phyloP scores from a whole-genome alignment of 169 alveolate species.

The Plasmodium chabaudi region DNA sequence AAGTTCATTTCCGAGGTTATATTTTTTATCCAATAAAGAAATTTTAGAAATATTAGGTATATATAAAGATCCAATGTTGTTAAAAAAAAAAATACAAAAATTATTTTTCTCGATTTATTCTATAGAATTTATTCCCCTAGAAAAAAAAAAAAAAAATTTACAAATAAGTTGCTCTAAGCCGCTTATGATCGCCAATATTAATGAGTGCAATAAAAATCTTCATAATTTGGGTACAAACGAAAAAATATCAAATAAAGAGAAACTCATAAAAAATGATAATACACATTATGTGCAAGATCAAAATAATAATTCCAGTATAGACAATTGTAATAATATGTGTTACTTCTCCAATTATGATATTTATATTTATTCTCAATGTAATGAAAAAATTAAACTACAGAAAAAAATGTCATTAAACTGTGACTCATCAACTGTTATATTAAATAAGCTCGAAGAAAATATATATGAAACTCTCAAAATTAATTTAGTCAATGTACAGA shows the following conservation, averaged over 20 bases:
- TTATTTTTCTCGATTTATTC: slow-evolving; percentile 93
- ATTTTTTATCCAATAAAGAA: slow-evolving; percentile 95
- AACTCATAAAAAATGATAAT: not conserved
- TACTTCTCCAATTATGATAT: slow-evolving; percentile 36
- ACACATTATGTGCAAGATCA: not conserved
- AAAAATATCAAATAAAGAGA: slow-evolving; percentile 11
- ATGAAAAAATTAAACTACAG: slow-evolving; percentile 41
- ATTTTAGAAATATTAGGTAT: slow-evolving; percentile 94
- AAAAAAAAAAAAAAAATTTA: slow-evolving; percentile 27
- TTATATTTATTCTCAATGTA: slow-evolving; percentile 51
- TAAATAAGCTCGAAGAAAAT: slow-evolving; percentile 66
- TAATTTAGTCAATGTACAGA: slow-evolving; percentile 71
- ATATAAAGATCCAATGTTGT: slow-evolving; percentile 92
- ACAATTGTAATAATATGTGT: not conserved
- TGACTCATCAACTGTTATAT: slow-evolving; percentile 54
- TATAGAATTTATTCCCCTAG: slow-evolving; percentile 85
- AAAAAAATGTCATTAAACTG: slow-evolving; percentile 51
- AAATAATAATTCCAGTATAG: not conserved
- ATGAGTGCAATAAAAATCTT: slow-evolving; percentile 16
- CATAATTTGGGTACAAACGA: slow-evolving; percentile 4
- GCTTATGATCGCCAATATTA: not conserved
- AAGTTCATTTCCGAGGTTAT: slow-evolving; percentile 95
- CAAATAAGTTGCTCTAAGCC: slow-evolving; percentile 32
- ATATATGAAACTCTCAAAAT: slow-evolving; percentile 55
- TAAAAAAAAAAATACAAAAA: slow-evolving; percentile 94